Conservation (phyloP, 768 basidiomycete species). For the Gyrodon lividus region DNA sequence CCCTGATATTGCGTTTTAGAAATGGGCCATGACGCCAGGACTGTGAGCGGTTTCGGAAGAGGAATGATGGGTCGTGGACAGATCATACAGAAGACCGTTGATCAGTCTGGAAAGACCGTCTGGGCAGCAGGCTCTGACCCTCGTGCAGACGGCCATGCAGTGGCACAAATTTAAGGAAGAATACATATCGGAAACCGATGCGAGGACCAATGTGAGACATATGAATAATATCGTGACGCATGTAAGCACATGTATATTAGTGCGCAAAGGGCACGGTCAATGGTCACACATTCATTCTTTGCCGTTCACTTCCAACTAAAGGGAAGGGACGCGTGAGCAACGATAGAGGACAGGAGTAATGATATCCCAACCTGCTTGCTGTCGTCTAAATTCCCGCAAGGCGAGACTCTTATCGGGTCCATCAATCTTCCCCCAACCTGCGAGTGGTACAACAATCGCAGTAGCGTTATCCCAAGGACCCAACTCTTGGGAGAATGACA, state of each 20-base stretch:
- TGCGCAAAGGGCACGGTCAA: neutral
- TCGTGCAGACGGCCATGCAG: conserved; percentile 86
- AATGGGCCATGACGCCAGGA: conserved; percentile 86
- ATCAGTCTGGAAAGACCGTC: conserved; percentile 66
- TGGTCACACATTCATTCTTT: conserved; percentile 62
- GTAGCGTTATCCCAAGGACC: conserved; percentile 88
- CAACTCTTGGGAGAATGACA: conserved; percentile 84
- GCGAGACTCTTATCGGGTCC: conserved; percentile 83
- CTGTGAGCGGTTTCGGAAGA: conserved; percentile 58
- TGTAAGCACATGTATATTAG: neutral
- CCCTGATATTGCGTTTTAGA: conserved; percentile 38
- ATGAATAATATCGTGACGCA: conserved; percentile 3
- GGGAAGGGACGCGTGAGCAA: conserved; percentile 4
- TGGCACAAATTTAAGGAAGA: conserved; percentile 65
- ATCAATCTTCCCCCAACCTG: conserved; percentile 83
- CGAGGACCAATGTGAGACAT: neutral
- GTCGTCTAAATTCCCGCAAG: conserved; percentile 75
- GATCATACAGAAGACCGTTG: conserved; percentile 78
- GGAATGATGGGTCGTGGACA: conserved; percentile 81
- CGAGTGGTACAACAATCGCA: conserved; percentile 84
- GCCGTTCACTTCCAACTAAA: conserved; percentile 66
- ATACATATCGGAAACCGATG: neutral
- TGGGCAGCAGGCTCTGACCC: conserved; percentile 96
- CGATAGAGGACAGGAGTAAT: neutral
- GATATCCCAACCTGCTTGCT: conserved; percentile 53